A percentile compares a stretch with the other conserved stretches of the same genome.
These are phyloP conservation scores for Colletotrichum ledebouriae DNA, from an alignment of 2,329 filamentous ascomycete species.

Conservation along the genomic window DNA sequence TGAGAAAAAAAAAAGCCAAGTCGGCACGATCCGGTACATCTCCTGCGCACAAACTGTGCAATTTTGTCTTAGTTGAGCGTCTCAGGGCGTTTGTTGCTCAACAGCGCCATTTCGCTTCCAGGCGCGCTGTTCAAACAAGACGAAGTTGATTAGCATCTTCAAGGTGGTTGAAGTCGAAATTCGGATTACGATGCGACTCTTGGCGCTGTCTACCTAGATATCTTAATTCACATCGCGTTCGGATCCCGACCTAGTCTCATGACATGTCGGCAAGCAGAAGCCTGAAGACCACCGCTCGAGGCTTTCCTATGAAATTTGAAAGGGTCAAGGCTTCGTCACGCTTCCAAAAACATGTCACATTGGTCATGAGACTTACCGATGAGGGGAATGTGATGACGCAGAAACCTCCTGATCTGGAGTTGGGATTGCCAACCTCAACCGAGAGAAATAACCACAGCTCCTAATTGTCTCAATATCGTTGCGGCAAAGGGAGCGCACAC, in stretches of 20 bases:
- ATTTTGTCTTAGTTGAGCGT: background rate
- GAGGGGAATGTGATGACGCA: slow-evolving; percentile 34
- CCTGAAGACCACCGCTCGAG: slow-evolving; percentile 5
- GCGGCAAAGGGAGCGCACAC: background rate
- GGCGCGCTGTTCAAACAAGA: no score
- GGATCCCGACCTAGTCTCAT: background rate
- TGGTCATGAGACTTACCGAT: slow-evolving; percentile 12
- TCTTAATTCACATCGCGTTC: background rate
- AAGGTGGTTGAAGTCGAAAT: background rate
- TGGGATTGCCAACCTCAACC: background rate
- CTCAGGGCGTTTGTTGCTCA: no score
- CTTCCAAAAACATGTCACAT: background rate
- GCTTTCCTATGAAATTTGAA: background rate
- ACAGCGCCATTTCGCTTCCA: no score
- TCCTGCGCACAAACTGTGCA: background rate
- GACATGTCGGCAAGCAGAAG: no score
- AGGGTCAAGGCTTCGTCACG: slow-evolving; percentile 17
- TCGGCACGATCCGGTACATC: slow-evolving; percentile 9
- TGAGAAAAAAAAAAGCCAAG: background rate
- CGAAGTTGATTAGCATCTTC: no score
- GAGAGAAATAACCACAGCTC: slow-evolving; percentile 4
- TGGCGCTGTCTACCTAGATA: slow-evolving; percentile 22
- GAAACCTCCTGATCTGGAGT: slow-evolving; percentile 30
- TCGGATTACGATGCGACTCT: slow-evolving; percentile 23
- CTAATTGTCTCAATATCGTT: slow-evolving; percentile 4